phyloP scores from a whole-genome alignment of 2,329 filamentous ascomycete species.

The Penicillium sp. region DNA sequence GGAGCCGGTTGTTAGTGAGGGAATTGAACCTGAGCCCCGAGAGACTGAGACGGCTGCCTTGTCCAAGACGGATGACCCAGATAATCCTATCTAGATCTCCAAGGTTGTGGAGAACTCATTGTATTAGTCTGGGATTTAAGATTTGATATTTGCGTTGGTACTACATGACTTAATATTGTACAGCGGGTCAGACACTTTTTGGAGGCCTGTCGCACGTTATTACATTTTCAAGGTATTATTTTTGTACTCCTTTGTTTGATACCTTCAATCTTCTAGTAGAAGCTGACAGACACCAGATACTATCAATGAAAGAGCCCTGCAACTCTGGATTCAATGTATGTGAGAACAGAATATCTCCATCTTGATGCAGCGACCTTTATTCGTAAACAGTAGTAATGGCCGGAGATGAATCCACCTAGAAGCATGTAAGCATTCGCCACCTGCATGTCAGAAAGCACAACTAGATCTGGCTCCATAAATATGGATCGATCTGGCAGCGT shows the following conservation, averaged over 20 bases:
- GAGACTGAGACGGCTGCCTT: background rate
- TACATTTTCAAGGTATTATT: background rate
- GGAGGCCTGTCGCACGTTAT: background rate
- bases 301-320: background rate
- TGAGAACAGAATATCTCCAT: background rate
- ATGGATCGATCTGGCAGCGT: constrained; percentile 3
- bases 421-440: constrained; percentile 3
- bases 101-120: background rate
- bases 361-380: background rate
- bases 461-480: constrained; percentile 4
- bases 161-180: background rate
- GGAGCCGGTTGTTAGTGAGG: constrained; percentile 25
- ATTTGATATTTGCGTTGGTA: background rate
- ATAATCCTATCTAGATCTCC: background rate
- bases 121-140: background rate
- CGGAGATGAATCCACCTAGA: background rate
- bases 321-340: too few relatives aligned
- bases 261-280: background rate
- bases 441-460: constrained; percentile 3
- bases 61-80: constrained; percentile 13
- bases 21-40: constrained; percentile 16
- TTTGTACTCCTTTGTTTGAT: background rate
- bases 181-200: background rate
- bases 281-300: background rate
- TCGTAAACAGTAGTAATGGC: background rate